Percentiles rank a stretch among this genome's conserved stretches.
phyloP scores from a whole-genome alignment of 768 basidiomycete species.

The Calocybe gangraenosa region DNA sequence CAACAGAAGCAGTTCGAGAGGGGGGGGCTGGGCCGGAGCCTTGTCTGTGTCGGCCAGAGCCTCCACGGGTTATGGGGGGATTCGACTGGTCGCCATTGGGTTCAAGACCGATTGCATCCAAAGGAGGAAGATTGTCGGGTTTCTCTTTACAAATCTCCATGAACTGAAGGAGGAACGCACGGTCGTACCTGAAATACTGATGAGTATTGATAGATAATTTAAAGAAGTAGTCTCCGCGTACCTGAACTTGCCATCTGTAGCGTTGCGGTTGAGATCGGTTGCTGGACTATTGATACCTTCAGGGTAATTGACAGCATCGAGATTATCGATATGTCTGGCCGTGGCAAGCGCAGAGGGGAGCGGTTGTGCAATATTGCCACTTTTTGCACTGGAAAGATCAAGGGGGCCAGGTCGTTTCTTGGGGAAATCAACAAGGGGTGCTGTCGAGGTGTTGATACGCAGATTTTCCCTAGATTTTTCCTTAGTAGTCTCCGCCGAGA shows the following conservation, averaged over 20 bases:
- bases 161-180: constrained; percentile 96
- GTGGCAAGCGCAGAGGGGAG: constrained; percentile 70
- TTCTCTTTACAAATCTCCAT: constrained; percentile 94
- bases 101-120: constrained; percentile 90
- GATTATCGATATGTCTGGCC: constrained; percentile 82
- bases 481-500: constrained; percentile 30
- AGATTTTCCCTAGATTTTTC: constrained; percentile 51
- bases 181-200: constrained; percentile 69
- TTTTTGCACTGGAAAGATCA: constrained; percentile 57
- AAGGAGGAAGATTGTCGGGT: constrained; percentile 82
- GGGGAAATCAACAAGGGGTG: constrained; percentile 32
- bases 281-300: constrained; percentile 79
- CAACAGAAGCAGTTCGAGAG: constrained; percentile 43
- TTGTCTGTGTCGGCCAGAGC: constrained; percentile 59
- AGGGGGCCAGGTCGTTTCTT: constrained; percentile 67
- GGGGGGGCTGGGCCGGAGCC: constrained; percentile 39
- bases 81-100: constrained; percentile 51
- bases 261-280: constrained; percentile 79
- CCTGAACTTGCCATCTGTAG: constrained; percentile 88
- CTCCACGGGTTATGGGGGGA: constrained; percentile 52
- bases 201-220: background rate
- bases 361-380: constrained; percentile 34
- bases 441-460: constrained; percentile 58
- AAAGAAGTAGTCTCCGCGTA: constrained; percentile 23
- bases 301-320: constrained; percentile 75